Conservation (phyloP, 805 yeast species). For the Torulaspora franciscae region DNA sequence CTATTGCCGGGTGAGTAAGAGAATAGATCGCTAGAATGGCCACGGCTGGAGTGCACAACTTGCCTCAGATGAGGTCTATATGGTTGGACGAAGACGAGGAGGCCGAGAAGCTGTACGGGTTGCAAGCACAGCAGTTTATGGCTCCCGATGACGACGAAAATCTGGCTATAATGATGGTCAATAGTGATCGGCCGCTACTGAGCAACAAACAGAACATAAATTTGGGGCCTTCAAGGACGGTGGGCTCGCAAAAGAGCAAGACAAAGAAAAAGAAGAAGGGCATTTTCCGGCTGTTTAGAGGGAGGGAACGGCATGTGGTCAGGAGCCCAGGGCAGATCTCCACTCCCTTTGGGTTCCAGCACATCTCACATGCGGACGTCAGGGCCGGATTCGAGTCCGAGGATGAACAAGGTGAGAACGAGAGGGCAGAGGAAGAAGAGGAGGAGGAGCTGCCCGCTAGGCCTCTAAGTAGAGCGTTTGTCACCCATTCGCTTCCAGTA, state of each 20-base stretch:
- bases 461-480: conserved; percentile 16
- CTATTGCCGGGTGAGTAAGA: background rate
- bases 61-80: conserved; percentile 40
- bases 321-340: conserved; percentile 26
- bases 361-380: conserved; percentile 39
- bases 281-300: conserved; percentile 33
- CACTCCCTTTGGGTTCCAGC: conserved; percentile 39
- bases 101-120: conserved; percentile 34
- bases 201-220: conserved; percentile 36
- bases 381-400: conserved; percentile 16
- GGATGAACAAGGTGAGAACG: conserved; percentile 4
- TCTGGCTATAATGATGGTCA: conserved; percentile 33
- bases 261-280: conserved; percentile 17
- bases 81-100: conserved; percentile 42
- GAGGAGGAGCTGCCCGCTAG: conserved; percentile 3
- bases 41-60: conserved; percentile 8
- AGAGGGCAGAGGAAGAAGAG: background rate
- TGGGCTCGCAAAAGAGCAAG: conserved; percentile 12
- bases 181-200: conserved; percentile 35
- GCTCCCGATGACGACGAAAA: conserved; percentile 28
- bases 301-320: conserved; percentile 13
- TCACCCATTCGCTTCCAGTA: conserved; percentile 17
- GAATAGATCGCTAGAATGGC: conserved; percentile 4
- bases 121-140: conserved; percentile 31
- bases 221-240: conserved; percentile 34